Percentiles rank a stretch among this genome's conserved stretches.
These are phyloP conservation scores for Melanomma pulvis-pyrius DNA, from an alignment of 495 filamentous ascomycete species.

Conservation along the genomic window DNA sequence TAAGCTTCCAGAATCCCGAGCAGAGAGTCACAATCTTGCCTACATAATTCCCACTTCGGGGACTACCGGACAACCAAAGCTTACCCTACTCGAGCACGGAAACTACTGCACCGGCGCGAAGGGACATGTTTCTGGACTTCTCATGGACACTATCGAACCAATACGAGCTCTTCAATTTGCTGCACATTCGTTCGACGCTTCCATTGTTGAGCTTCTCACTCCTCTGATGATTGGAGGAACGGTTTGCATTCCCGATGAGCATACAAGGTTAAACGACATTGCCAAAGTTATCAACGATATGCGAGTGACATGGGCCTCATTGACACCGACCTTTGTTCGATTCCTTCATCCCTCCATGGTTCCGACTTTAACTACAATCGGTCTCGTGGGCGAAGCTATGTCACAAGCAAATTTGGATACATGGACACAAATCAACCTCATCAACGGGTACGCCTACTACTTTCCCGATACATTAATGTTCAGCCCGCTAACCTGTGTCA, in stretches of 20 bases:
- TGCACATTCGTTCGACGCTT: conserved; percentile 59
- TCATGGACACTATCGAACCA: conserved; percentile 44
- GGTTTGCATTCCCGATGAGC: conserved; percentile 63
- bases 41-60: conserved; percentile 58
- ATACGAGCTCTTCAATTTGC: conserved; percentile 57
- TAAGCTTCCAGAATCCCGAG: background rate
- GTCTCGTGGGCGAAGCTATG: conserved; percentile 36
- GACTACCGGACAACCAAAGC: conserved; percentile 57
- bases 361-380: conserved; percentile 21
- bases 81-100: conserved; percentile 52
- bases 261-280: conserved; percentile 58
- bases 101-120: conserved; percentile 54
- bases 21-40: conserved; percentile 43
- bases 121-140: conserved; percentile 49
- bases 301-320: conserved; percentile 54
- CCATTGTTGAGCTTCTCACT: conserved; percentile 55
- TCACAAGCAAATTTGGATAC: conserved; percentile 29
- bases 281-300: conserved; percentile 53
- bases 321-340: conserved; percentile 56
- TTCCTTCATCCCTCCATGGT: conserved; percentile 34
- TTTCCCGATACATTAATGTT: background rate
- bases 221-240: conserved; percentile 60
- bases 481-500: background rate
- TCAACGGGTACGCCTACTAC: conserved; percentile 29
- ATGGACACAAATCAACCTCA: conserved; percentile 32